A percentile compares a stretch with the other conserved stretches of the same genome.
These are phyloP conservation scores for Plasmodium berghei DNA, from an alignment of 169 alveolate genomes.

Conservation along the genomic window DNA sequence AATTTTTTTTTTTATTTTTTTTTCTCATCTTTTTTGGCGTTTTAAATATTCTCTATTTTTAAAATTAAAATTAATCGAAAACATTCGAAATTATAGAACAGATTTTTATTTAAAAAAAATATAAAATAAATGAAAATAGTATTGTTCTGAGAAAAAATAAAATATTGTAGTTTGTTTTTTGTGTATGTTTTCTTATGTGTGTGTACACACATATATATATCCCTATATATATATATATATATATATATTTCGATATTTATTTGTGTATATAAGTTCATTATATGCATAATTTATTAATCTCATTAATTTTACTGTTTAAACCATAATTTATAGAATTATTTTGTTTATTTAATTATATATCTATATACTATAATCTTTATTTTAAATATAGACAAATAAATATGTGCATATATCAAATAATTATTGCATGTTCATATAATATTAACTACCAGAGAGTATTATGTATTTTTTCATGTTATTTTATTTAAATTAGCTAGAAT, in stretches of 20 bases:
- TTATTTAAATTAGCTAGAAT: conserved; percentile 6
- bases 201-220: conserved; percentile 3
- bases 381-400: no score
- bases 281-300: neutral
- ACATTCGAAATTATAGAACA: neutral
- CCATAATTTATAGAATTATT: neutral
- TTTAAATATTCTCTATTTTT: neutral
- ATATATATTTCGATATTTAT: neutral
- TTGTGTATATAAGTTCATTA: neutral
- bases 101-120: conserved; percentile 7
- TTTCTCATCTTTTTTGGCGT: neutral
- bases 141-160: neutral
- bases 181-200: neutral
- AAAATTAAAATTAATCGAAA: neutral
- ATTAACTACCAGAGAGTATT: conserved; percentile 17
- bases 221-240: neutral
- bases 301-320: neutral
- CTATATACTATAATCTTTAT: neutral
- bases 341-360: neutral
- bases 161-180: conserved; percentile 7
- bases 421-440: neutral
- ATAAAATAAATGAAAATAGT: neutral
- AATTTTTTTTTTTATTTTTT: conserved; percentile 1
- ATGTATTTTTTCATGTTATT: neutral
- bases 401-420: neutral